Evolutionary conservation across 306 rosid species (phyloP), one percentile per base, ranked within the genome.

Genomic region (Aeschynomene evenia): DNA sequence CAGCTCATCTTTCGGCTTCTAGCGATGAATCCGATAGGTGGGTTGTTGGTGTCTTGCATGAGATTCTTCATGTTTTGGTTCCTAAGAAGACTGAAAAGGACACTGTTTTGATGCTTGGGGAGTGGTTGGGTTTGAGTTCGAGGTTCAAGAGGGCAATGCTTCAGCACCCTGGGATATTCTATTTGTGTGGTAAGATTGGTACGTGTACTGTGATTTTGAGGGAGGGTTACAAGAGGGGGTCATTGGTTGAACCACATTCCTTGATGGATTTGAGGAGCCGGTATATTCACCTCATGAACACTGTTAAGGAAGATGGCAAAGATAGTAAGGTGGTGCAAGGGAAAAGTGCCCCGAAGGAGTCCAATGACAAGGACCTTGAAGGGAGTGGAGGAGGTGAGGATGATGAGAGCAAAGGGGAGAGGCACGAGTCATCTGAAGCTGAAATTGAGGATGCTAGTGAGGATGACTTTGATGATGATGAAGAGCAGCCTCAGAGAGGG

Each of bases 221-320:
- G 42, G 97, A 93, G 19, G 96, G 90, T 26, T 93, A 88, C 70
- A 90, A 84, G 81, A 90, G 96, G 77, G 96, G 97, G 40, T 62
- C 78, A n/a, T 73, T 86, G 39, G 18, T 79, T n/a, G 86, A 82
- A 50, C 61, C 67, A 66, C 83, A 84, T 79, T 94, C 83, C 0
- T 51, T 80, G 45, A 82, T 81, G 90, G 63, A 49, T 20, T 62
- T 90, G 75, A 86, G 98, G 74, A 85, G 74, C 57, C 80, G 43
- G 76, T 93, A 86, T 68, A 55, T 86, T 77, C 98, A 88, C 69
- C 84, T 88, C 31, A 79, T 90, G 89, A 85, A 82, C 67, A 71
- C 76, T 33, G 79, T 67, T 19, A 86, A 76, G 79, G 89, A 85
- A 71, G 89, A 73, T 34, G 10, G 77, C 18, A 85, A 78, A 60